Conservation (phyloP, 2,329 filamentous ascomycete species). For the Conoideocrella luteorostrata region DNA sequence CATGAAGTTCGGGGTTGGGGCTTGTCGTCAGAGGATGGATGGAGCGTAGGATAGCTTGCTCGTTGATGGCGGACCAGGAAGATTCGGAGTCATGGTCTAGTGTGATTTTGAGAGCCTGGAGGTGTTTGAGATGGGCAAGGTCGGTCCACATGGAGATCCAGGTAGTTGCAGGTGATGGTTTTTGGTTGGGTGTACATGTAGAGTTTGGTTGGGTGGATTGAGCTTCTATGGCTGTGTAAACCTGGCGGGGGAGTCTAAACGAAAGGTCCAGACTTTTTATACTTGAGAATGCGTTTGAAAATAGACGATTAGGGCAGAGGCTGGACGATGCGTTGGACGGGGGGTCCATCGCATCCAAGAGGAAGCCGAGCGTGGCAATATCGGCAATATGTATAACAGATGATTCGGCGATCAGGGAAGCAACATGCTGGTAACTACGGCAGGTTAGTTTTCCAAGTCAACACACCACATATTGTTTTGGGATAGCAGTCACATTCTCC, state of each 20-base stretch:
- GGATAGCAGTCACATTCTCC: slow-evolving; percentile 9
- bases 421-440: slow-evolving; percentile 4
- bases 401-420: slow-evolving; percentile 2
- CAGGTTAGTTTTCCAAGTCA: neutral
- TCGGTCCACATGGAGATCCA: slow-evolving; percentile 5
- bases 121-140: slow-evolving; percentile 1
- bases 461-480: too few relatives aligned
- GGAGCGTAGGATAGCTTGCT: slow-evolving; percentile 3
- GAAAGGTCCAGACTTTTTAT: slow-evolving; percentile 2
- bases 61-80: slow-evolving; percentile 9
- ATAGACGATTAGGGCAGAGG: neutral
- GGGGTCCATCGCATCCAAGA: neutral
- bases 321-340: neutral
- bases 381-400: slow-evolving; percentile 5
- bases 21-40: neutral
- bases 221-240: slow-evolving; percentile 5
- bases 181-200: too few relatives aligned
- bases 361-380: slow-evolving; percentile 2
- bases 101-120: slow-evolving; percentile 3
- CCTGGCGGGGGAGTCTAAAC: neutral
- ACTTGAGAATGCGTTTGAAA: neutral
- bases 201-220: neutral
- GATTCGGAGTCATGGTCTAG: slow-evolving; percentile 9
- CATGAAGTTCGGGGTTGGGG: neutral
- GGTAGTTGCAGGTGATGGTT: neutral